Base-by-base conservation (phyloP, 2,329 filamentous ascomycete species). In the Pseudocercospora cruenta region DNA sequence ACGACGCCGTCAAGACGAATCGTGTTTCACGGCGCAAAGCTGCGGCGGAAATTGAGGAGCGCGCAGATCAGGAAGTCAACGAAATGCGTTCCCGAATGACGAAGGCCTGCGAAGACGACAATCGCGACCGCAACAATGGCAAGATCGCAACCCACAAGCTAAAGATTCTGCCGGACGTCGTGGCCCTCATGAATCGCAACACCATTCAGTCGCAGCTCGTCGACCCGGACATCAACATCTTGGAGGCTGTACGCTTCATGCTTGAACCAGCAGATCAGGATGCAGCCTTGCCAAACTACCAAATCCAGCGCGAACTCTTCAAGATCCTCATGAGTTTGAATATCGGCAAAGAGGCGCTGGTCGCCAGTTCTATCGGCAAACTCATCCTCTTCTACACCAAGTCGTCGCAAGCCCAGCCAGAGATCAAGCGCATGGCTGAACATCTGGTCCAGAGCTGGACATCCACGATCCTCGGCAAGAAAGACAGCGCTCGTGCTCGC, bases 301-400 rank as follows among this genome's bases (percentile, higher is more conserved):
- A 95, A 77, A 98, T 99, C 71, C 95, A 99, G 82, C 92, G 94
- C 68, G 94, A 98, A 77, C 87, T 99, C 51, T 95, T 99, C 78
- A 87, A 87, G 26, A 91, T 92, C 24, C 84, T 99, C 43, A 87
- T 86, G 19, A 90, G 88, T 74, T 85, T 98, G 4, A 93, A 93
- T 5, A 93, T 98, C 71, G 91, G 93, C 77, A 97, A 97, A 77
- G 95, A 98, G 73, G 87, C 91, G 1, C 85, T 99, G 14, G 86
- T 96, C 22, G 94, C 93, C 70, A 96, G 92, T 73, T 94, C 94
- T 21, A 95, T 99, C 70, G 95, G 95, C 76, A 97, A 97, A 79
- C 93, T 99, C 57, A 91, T 97, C 60, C 87, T 96, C 69, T 99
- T 97, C 82, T 99, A 99, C 81, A 97, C 94, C 59, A 94, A 94